Conservation (phyloP, 179 eudicot genomes). For the Corrigiola litoralis region DNA sequence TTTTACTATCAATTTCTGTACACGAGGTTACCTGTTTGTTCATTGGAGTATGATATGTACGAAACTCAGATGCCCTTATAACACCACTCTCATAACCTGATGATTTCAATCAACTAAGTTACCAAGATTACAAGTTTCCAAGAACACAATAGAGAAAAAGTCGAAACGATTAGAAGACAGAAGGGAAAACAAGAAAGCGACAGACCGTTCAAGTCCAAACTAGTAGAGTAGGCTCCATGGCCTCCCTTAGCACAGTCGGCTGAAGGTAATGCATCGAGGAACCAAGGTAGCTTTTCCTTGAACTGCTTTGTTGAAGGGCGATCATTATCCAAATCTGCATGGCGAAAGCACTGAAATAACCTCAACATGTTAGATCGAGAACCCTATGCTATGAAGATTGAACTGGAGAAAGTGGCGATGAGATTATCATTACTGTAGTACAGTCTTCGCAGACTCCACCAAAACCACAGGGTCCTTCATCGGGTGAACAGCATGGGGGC, state of each 20-base stretch:
- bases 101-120: background rate
- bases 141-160: background rate
- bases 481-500: slow-evolving; percentile 92
- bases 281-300: slow-evolving; percentile 91
- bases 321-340: slow-evolving; percentile 67
- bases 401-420: background rate
- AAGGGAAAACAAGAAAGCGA: slow-evolving; percentile 8
- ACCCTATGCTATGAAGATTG: background rate
- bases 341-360: slow-evolving; percentile 76
- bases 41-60: slow-evolving; percentile 93
- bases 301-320: slow-evolving; percentile 91
- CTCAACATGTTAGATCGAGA: slow-evolving; percentile 23
- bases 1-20: background rate
- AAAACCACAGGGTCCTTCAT: slow-evolving; percentile 55
- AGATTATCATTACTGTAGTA: slow-evolving; percentile 72
- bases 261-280: slow-evolving; percentile 83
- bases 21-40: slow-evolving; percentile 64
- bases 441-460: slow-evolving; percentile 77
- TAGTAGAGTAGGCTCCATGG: slow-evolving; percentile 85
- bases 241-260: slow-evolving; percentile 98
- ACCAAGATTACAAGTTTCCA: slow-evolving; percentile 8
- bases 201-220: slow-evolving; percentile 72
- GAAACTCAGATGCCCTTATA: slow-evolving; percentile 83
- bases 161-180: background rate
- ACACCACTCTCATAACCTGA: slow-evolving; percentile 77